A percentile compares a stretch with the other conserved stretches of the same genome.
Evolutionary conservation across 805 yeast genomes (phyloP).

Genomic region (Saturnispora serradocipensis): DNA sequence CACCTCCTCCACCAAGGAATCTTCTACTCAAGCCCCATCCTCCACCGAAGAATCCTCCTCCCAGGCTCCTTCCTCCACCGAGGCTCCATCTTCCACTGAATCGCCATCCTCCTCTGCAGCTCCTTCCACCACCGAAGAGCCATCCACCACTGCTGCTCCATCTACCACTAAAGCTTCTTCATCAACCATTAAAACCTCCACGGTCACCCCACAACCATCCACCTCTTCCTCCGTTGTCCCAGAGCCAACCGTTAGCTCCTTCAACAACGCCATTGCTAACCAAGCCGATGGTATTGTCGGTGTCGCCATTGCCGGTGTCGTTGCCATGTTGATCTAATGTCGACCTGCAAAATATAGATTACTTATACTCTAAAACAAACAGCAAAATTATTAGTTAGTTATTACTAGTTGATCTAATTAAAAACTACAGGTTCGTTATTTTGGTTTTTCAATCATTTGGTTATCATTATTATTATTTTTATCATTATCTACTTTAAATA

Average conservation of each 20-base stretch:
- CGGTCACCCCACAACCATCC: constrained; percentile 17
- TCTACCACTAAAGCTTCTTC: neutral
- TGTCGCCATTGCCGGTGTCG: constrained; percentile 18
- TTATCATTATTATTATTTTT: neutral
- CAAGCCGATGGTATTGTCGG: constrained; percentile 23
- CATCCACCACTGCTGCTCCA: neutral
- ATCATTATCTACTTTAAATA: neutral
- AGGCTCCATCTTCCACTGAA: constrained; percentile 17
- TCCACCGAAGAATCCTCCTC: constrained; percentile 22
- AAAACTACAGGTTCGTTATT: neutral
- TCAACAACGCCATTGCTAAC: constrained; percentile 17
- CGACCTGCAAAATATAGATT: neutral
- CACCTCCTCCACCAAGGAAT: constrained; percentile 16
- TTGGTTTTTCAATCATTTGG: neutral
- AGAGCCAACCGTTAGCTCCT: constrained; percentile 19
- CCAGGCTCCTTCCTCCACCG: constrained; percentile 17
- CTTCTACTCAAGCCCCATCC: constrained; percentile 19
- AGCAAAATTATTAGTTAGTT: neutral
- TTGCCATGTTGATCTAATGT: constrained; percentile 13
- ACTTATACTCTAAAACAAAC: neutral
- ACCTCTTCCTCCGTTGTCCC: constrained; percentile 1
- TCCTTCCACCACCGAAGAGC: constrained; percentile 5
- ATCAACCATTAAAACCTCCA: neutral
- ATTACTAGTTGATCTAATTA: neutral
- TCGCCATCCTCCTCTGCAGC: constrained; percentile 26